These are phyloP conservation scores for Calocybe indica DNA, from an alignment of 768 basidiomycete species.

Conservation along the genomic window DNA sequence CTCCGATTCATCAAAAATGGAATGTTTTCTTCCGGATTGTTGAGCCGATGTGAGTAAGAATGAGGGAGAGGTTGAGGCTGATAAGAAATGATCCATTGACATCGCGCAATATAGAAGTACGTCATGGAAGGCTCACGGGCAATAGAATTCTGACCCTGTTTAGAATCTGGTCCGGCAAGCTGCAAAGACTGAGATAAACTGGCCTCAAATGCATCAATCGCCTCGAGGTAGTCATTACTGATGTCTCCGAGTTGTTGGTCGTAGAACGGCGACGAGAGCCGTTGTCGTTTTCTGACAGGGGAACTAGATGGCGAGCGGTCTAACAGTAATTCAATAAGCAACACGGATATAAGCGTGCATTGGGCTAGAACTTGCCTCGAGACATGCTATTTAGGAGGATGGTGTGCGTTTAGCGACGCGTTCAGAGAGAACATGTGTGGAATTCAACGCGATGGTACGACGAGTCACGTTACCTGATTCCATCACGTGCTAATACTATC, in stretches of 20 bases:
- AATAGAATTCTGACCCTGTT: no score
- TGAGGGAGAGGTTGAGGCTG: no score
- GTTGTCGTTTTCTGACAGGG: constrained; percentile 50
- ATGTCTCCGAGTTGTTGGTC: constrained; percentile 45
- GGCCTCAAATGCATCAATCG: constrained; percentile 47
- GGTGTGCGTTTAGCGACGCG: no score
- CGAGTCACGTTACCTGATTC: constrained; percentile 7
- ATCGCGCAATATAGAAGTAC: no score
- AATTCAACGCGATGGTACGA: no score
- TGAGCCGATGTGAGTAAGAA: no score
- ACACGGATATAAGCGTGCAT: no score
- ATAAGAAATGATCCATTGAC: no score
- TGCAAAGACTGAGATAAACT: constrained; percentile 31
- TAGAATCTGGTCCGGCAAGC: constrained; percentile 4
- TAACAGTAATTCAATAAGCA: constrained; percentile 9
- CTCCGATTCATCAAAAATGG: background rate
- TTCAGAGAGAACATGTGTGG: no score
- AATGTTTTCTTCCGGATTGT: background rate
- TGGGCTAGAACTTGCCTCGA: no score
- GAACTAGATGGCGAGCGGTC: constrained; percentile 29
- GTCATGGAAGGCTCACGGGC: no score
- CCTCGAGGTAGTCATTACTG: constrained; percentile 50
- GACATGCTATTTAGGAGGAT: no score
- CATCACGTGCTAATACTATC: background rate
- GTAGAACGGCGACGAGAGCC: constrained; percentile 63